These are phyloP conservation scores for Mycena rosella DNA, from an alignment of 768 basidiomycete species.

Conservation along the genomic window DNA sequence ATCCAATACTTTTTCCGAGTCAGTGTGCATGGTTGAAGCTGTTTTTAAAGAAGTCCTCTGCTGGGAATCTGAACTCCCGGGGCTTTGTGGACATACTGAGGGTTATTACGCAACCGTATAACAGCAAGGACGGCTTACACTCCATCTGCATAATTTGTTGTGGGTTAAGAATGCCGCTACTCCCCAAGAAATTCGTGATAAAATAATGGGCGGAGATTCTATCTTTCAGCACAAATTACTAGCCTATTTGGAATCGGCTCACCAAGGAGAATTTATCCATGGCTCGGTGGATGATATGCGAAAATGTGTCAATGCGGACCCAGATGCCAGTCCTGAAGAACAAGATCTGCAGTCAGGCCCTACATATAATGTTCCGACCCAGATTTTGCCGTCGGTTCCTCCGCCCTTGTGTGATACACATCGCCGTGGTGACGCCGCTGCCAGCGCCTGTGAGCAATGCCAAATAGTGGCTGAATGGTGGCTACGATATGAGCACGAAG, in stretches of 20 bases:
- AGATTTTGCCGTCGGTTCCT: not conserved
- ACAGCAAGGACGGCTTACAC: slow-evolving; percentile 43
- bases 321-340: not conserved
- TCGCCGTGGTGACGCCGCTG: not conserved
- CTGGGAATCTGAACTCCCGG: too few species aligned
- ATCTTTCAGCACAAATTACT: slow-evolving; percentile 17
- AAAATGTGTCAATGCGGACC: not conserved
- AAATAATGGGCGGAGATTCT: slow-evolving; percentile 9
- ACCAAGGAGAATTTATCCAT: slow-evolving; percentile 11
- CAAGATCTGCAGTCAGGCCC: too few species aligned
- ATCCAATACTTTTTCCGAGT: too few species aligned
- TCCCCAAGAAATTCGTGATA: slow-evolving; percentile 35
- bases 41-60: slow-evolving; percentile 35
- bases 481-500: not conserved
- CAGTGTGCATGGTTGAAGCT: slow-evolving; percentile 28
- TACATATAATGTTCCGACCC: not conserved
- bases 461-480: not conserved
- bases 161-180: slow-evolving; percentile 38
- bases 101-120: slow-evolving; percentile 48
- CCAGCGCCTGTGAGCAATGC: not conserved
- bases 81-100: too few species aligned
- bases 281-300: not conserved
- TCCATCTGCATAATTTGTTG: slow-evolving; percentile 44
- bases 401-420: not conserved
- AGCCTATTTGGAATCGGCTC: slow-evolving; percentile 7